These are phyloP conservation scores for Lipomyces anomalus DNA, from an alignment of 805 yeast species.

Conservation along the genomic window DNA sequence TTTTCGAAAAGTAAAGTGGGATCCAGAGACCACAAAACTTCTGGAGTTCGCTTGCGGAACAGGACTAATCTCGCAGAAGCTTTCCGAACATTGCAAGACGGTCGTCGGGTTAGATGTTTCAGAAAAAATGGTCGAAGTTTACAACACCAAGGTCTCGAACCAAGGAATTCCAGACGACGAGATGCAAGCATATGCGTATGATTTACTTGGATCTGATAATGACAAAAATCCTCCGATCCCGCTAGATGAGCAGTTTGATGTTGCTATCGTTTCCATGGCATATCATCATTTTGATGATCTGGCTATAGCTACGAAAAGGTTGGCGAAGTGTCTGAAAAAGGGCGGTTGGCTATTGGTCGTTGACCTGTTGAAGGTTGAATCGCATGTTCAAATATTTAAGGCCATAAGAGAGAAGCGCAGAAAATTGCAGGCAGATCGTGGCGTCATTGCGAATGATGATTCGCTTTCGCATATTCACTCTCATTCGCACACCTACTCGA, in stretches of 20 bases:
- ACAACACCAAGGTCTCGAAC: slow-evolving; percentile 9
- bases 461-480: too few species aligned
- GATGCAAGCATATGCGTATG: slow-evolving; percentile 8
- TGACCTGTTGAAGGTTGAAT: slow-evolving; percentile 6
- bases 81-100: slow-evolving; percentile 7
- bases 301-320: neutral
- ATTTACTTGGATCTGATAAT: neutral
- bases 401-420: neutral
- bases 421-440: too few species aligned
- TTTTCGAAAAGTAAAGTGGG: neutral
- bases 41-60: slow-evolving; percentile 22
- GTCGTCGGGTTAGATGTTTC: slow-evolving; percentile 15
- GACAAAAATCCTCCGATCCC: neutral
- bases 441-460: neutral
- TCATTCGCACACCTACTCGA: neutral
- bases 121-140: slow-evolving; percentile 3
- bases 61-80: slow-evolving; percentile 15
- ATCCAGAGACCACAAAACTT: neutral
- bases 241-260: slow-evolving; percentile 5
- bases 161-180: slow-evolving; percentile 14
- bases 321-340: slow-evolving; percentile 2
- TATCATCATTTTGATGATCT: slow-evolving; percentile 16
- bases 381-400: slow-evolving; percentile 6
- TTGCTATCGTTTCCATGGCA: slow-evolving; percentile 12
- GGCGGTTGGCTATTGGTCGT: slow-evolving; percentile 14